A percentile compares a stretch with the other conserved stretches of the same genome.
These are phyloP conservation scores for Phialemonium atrogriseum DNA, from an alignment of 2,329 filamentous ascomycete genomes.

Conservation along the genomic window DNA sequence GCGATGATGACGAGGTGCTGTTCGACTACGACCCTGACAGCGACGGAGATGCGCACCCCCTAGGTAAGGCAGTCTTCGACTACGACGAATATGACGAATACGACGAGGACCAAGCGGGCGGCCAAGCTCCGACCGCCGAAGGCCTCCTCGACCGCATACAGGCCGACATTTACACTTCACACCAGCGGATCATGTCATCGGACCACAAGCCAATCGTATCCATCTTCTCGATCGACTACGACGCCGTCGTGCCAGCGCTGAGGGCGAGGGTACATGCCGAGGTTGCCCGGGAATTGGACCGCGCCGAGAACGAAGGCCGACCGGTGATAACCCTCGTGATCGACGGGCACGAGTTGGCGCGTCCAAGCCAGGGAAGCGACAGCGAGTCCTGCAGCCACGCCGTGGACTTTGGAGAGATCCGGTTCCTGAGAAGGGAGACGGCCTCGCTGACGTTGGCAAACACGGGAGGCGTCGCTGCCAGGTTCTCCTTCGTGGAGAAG, in stretches of 20 bases:
- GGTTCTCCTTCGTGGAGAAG: conserved; percentile 70
- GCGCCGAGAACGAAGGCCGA: conserved; percentile 82
- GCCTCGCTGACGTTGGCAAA: conserved; percentile 80
- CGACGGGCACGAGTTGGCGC: conserved; percentile 43
- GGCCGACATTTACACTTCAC: conserved; percentile 68
- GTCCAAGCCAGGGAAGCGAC: conserved; percentile 30
- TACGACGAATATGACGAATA: conserved; percentile 54
- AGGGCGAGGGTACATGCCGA: conserved; percentile 80
- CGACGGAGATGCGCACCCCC: conserved; percentile 44
- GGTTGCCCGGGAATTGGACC: conserved; percentile 79
- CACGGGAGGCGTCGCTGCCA: conserved; percentile 74
- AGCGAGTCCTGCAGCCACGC: conserved; percentile 30
- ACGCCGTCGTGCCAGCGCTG: conserved; percentile 75
- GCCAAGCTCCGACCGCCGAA: conserved; percentile 48
- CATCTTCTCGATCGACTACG: conserved; percentile 75
- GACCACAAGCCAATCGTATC: conserved; percentile 91
- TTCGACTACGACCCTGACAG: conserved; percentile 86
- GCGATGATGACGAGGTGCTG: conserved; percentile 71
- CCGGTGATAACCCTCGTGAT: conserved; percentile 77
- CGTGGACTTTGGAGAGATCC: conserved; percentile 71
- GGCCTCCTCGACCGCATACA: conserved; percentile 46
- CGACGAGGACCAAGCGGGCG: conserved; percentile 36
- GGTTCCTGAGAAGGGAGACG: conserved; percentile 57
- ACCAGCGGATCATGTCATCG: conserved; percentile 83
- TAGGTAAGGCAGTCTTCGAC: conserved; percentile 39